phyloP scores from a whole-genome alignment of 2,329 filamentous ascomycete species.

The Fusarium udum region DNA sequence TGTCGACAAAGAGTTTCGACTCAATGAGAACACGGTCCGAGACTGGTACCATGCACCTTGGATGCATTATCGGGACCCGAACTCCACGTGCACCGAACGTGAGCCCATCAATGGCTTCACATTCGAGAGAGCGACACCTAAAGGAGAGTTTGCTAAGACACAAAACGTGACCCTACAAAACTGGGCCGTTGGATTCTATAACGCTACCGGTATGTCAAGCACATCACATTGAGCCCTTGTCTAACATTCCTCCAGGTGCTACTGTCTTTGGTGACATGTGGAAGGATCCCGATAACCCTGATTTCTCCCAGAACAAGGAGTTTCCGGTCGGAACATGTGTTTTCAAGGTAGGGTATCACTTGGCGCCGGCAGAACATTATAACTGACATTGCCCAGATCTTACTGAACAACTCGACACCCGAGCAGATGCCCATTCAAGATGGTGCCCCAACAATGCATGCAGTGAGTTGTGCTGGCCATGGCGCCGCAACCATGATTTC shows the following conservation, averaged over 20 bases:
- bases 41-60: neutral
- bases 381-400: neutral
- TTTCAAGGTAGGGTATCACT: neutral
- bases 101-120: neutral
- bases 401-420: neutral
- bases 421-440: neutral
- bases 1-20: neutral
- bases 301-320: neutral
- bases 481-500: fast-evolving
- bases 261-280: constrained; percentile 2
- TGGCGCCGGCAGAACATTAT: fast-evolving
- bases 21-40: neutral
- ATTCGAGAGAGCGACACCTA: neutral
- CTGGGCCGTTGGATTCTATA: neutral
- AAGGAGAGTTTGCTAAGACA: neutral
- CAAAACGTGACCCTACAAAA: neutral
- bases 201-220: neutral
- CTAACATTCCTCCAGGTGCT: neutral
- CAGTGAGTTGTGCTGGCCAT: neutral
- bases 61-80: neutral
- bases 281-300: neutral
- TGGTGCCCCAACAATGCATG: neutral
- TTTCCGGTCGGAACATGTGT: neutral
- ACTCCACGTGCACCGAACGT: neutral
- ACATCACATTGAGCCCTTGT: neutral